phyloP scores from a whole-genome alignment of 768 basidiomycete species.

The Pleurotus ostreatus region DNA sequence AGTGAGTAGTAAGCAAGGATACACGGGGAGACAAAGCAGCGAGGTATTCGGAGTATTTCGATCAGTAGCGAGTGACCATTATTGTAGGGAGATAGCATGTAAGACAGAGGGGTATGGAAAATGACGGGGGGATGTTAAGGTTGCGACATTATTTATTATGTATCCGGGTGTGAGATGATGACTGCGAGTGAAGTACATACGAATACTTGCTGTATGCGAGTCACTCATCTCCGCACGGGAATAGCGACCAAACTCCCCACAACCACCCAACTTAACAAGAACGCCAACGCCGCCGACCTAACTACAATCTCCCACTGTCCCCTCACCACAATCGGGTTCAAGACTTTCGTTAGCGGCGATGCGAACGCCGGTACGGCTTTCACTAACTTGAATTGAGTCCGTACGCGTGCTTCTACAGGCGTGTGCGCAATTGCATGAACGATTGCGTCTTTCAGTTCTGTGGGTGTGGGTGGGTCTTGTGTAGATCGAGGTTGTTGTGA shows the following conservation, averaged over 20 bases:
- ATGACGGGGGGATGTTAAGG: too few relatives aligned
- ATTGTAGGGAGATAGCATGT: too few relatives aligned
- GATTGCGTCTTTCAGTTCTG: not conserved
- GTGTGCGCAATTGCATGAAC: conserved; percentile 11
- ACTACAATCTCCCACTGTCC: conserved; percentile 85
- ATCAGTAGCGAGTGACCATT: too few relatives aligned
- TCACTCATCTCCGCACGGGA: conserved; percentile 21
- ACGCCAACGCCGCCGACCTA: conserved; percentile 47
- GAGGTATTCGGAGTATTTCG: too few relatives aligned
- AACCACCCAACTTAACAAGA: conserved; percentile 38
- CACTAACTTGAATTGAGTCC: conserved; percentile 39
- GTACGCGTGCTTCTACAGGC: conserved; percentile 20
- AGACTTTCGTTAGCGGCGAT: conserved; percentile 61
- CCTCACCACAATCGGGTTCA: conserved; percentile 67
- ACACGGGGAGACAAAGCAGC: too few relatives aligned
- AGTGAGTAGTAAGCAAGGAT: too few relatives aligned
- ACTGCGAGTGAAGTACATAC: too few relatives aligned
- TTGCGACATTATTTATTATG: too few relatives aligned
- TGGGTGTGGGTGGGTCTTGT: not conserved
- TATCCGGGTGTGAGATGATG: too few relatives aligned
- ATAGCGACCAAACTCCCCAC: conserved; percentile 39
- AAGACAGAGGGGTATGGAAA: too few relatives aligned
- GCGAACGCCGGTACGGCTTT: conserved; percentile 68
- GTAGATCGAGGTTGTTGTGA: not conserved
- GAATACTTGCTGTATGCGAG: too few relatives aligned